A percentile compares a stretch with the other conserved stretches of the same genome.
Conservation (phyloP, 345 rosid genomes). For the Eucalyptus grandis region DNA sequence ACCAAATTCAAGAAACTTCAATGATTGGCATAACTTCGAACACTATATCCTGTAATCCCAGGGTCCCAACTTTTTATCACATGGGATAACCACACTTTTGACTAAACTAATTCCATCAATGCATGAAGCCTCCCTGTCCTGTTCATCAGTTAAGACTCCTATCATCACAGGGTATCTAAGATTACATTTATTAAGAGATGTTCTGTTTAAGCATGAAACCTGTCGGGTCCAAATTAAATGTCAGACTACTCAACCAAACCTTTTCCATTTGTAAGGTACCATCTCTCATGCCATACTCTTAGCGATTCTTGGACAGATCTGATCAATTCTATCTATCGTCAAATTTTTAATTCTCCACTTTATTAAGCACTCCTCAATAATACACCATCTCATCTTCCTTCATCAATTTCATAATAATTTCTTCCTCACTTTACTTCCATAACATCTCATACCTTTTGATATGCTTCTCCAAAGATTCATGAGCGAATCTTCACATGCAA, state of each 20-base stretch:
- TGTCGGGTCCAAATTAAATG: neutral
- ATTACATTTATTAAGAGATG: neutral
- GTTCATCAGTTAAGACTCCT: neutral
- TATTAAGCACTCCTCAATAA: neutral
- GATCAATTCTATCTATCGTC: neutral
- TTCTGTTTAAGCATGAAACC: neutral
- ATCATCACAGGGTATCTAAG: neutral
- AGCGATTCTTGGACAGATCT: neutral
- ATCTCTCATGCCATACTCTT: neutral
- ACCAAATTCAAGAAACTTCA: neutral
- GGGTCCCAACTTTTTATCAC: neutral
- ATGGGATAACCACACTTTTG: neutral
- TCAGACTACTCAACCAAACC: neutral
- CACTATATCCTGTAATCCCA: neutral
- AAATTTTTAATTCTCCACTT: neutral
- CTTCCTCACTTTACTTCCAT: neutral
- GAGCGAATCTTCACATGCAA: neutral
- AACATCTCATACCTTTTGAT: neutral
- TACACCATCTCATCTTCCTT: neutral
- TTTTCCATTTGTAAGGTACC: neutral
- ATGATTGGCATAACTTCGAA: neutral
- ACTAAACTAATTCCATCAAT: neutral
- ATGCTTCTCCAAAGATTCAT: neutral
- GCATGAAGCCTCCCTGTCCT: neutral
- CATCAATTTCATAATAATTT: neutral